phyloP scores from a whole-genome alignment of 371 early-diverging fungal species.

The Batkoa obscura region DNA sequence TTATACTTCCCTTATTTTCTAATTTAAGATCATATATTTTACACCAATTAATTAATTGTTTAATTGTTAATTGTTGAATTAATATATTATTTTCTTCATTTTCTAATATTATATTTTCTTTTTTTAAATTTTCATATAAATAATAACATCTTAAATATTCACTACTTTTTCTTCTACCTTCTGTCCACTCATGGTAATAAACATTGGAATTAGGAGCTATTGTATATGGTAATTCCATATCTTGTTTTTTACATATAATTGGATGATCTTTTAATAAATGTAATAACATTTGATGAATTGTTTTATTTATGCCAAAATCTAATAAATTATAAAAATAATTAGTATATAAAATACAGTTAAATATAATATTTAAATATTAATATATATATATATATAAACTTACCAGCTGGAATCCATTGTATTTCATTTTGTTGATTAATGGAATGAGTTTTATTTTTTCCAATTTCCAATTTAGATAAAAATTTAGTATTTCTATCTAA shows the following conservation, averaged over 20 bases:
- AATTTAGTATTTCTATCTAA: conserved; percentile 66
- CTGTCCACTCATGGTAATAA: too few relatives aligned
- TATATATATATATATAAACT: too few relatives aligned
- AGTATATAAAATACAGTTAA: background rate
- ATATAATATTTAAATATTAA: too few relatives aligned
- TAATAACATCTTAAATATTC: background rate
- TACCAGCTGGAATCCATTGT: background rate
- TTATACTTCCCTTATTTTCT: background rate
- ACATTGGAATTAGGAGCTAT: too few relatives aligned
- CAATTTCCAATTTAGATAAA: too few relatives aligned
- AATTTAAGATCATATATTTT: background rate
- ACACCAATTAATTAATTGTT: background rate
- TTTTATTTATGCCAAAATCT: background rate
- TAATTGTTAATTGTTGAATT: background rate
- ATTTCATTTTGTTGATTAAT: background rate
- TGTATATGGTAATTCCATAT: too few relatives aligned
- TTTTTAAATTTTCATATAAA: background rate
- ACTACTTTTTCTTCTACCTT: background rate
- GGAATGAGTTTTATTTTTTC: background rate
- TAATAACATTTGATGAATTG: background rate
- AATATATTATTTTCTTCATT: background rate
- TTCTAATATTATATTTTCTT: background rate
- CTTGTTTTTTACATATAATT: too few relatives aligned
- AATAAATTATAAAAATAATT: background rate
- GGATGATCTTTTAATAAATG: too few relatives aligned